Conservation (phyloP, 1,284 basidiomycete species). For the Sanghuangporus sanghuang region DNA sequence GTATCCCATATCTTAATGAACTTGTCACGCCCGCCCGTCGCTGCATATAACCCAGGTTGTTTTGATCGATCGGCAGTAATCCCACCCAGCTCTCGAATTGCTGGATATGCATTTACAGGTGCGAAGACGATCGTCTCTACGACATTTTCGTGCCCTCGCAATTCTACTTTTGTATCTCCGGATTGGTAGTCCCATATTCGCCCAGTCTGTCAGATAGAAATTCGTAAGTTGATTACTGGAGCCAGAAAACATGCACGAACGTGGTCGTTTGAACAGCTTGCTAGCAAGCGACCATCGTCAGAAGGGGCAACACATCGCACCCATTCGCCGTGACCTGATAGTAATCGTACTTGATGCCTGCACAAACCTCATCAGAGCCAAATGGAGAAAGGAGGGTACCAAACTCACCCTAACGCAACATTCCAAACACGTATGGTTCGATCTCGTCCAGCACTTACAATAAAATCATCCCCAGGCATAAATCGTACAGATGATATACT, state of each 20-base stretch:
- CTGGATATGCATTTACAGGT: constrained; percentile 48
- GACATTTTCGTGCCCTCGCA: constrained; percentile 73
- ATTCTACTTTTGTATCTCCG: constrained; percentile 62
- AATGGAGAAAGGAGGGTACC: background rate
- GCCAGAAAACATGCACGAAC: constrained; percentile 32
- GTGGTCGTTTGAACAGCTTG: constrained; percentile 68
- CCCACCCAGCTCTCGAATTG: constrained; percentile 54
- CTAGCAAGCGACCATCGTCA: constrained; percentile 54
- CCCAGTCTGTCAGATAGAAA: constrained; percentile 43
- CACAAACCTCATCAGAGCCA: constrained; percentile 32
- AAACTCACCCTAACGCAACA: constrained; percentile 55
- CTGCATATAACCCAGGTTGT: constrained; percentile 47
- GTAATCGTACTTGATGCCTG: constrained; percentile 37
- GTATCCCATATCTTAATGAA: constrained; percentile 71
- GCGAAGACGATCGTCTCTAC: constrained; percentile 69
- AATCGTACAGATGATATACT: constrained; percentile 69
- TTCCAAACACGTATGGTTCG: constrained; percentile 73
- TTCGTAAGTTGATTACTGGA: background rate
- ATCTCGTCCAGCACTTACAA: constrained; percentile 70
- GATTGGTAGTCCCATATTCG: constrained; percentile 56
- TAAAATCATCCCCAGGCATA: constrained; percentile 61
- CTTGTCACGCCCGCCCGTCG: constrained; percentile 71
- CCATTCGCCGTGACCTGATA: constrained; percentile 62
- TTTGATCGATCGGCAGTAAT: constrained; percentile 29
- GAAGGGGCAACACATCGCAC: constrained; percentile 60